phyloP scores from a whole-genome alignment of 2,329 filamentous ascomycete genomes.

The Sordariomycetes sp. region DNA sequence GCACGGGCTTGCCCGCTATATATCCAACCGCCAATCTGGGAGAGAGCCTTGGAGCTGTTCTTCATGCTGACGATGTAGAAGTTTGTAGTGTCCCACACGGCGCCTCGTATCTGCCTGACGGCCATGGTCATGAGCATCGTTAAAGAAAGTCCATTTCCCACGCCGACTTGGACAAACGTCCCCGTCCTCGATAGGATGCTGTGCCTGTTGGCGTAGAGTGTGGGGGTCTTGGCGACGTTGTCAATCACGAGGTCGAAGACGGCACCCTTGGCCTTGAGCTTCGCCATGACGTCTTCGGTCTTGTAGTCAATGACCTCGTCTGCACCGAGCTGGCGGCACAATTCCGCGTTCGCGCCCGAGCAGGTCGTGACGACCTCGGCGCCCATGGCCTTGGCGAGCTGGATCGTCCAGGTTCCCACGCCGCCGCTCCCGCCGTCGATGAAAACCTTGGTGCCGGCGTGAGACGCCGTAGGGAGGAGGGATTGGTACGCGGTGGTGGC shows the following conservation, averaged over 20 bases:
- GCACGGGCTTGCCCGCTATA: too few species aligned
- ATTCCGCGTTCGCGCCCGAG: conserved; percentile 18
- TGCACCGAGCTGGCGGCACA: conserved; percentile 19
- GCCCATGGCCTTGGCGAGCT: conserved; percentile 27
- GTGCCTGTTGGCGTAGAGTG: too few species aligned
- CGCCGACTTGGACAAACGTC: too few species aligned
- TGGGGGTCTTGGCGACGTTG: too few species aligned
- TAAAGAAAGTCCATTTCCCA: too few species aligned
- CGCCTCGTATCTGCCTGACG: too few species aligned
- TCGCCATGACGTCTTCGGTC: conserved; percentile 6
- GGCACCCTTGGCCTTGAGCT: conserved; percentile 8
- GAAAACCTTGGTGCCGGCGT: neutral
- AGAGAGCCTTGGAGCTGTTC: too few species aligned
- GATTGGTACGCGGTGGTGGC: neutral
- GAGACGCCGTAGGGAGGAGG: neutral
- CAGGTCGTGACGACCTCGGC: conserved; percentile 23
- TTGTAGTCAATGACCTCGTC: conserved; percentile 22
- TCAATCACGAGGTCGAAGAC: conserved; percentile 12
- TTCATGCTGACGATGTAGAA: too few species aligned
- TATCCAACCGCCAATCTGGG: too few species aligned
- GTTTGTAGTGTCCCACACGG: too few species aligned
- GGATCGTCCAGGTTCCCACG: conserved; percentile 30
- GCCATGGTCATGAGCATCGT: too few species aligned
- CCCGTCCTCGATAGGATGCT: too few species aligned
- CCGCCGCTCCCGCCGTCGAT: conserved; percentile 36